A percentile compares a stretch with the other conserved stretches of the same genome.
These are phyloP conservation scores for Chaetoceros muelleri DNA, from an alignment of 108 stramenopile species.

Conservation along the genomic window DNA sequence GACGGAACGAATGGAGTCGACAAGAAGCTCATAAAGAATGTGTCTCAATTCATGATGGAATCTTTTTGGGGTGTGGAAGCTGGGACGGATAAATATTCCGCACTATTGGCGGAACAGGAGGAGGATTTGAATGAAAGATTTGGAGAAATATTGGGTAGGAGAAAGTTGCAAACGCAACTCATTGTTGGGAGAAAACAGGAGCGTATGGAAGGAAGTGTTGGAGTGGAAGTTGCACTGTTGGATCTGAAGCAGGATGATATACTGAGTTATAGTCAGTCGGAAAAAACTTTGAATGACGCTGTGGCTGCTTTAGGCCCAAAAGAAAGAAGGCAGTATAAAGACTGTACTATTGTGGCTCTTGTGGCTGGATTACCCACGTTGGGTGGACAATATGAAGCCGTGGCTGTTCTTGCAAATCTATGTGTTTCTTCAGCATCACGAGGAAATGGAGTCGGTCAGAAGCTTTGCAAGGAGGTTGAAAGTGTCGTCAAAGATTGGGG, in stretches of 20 bases:
- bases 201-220: slow-evolving; percentile 34
- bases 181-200: slow-evolving; percentile 21
- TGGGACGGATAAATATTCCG: slow-evolving; percentile 9
- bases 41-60: slow-evolving; percentile 43
- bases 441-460: slow-evolving; percentile 33
- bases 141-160: slow-evolving; percentile 48
- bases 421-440: slow-evolving; percentile 42
- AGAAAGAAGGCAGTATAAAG: slow-evolving; percentile 49
- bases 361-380: slow-evolving; percentile 31
- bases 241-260: slow-evolving; percentile 18
- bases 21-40: slow-evolving; percentile 11
- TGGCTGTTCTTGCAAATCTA: slow-evolving; percentile 46
- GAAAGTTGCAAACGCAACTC: slow-evolving; percentile 29
- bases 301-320: slow-evolving; percentile 52
- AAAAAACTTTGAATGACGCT: slow-evolving; percentile 33
- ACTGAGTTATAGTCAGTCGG: slow-evolving; percentile 28
- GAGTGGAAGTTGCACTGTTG: slow-evolving; percentile 35
- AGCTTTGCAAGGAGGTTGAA: slow-evolving; percentile 43
- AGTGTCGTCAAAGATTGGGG: slow-evolving; percentile 34
- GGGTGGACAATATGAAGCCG: slow-evolving; percentile 27
- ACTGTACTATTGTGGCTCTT: slow-evolving; percentile 9
- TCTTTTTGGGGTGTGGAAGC: slow-evolving; percentile 37
- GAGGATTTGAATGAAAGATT: slow-evolving; percentile 42
- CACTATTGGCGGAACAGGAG: slow-evolving; percentile 27
- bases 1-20: not conserved